Percentiles rank a stretch among this genome's conserved stretches.
These are phyloP conservation scores for Xylaria sp. DNA, from an alignment of 2,329 filamentous ascomycete genomes.

Conservation along the genomic window DNA sequence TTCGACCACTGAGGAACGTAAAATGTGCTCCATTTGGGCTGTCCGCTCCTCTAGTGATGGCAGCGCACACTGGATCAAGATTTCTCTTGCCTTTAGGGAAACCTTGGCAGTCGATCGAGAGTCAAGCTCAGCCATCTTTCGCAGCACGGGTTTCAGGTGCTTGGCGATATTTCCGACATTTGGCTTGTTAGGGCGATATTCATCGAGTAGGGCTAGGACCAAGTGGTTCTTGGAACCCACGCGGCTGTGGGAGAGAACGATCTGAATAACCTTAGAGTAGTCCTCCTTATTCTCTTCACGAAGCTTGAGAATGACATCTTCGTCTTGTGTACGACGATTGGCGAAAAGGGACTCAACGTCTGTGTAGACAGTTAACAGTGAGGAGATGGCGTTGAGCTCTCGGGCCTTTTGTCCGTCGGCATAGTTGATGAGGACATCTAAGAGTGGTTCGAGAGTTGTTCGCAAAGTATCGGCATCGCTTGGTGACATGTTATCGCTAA, in stretches of 20 bases:
- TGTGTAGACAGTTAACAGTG: conserved; percentile 83
- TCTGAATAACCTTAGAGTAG: conserved; percentile 84
- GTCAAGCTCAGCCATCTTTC: conserved; percentile 90
- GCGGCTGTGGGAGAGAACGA: conserved; percentile 91
- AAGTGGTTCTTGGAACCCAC: conserved; percentile 95
- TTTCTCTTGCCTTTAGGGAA: conserved; percentile 94
- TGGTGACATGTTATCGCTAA: conserved; percentile 83
- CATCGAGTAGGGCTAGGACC: conserved; percentile 88
- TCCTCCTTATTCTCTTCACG: conserved; percentile 98
- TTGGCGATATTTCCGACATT: conserved; percentile 89
- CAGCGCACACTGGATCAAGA: conserved; percentile 96
- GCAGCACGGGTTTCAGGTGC: conserved; percentile 83
- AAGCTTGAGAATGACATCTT: conserved; percentile 92
- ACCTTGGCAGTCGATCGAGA: conserved; percentile 90
- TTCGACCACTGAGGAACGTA: conserved; percentile 93
- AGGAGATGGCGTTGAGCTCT: conserved; percentile 84
- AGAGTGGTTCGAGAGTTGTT: conserved; percentile 77
- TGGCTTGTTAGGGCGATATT: conserved; percentile 95
- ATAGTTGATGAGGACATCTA: conserved; percentile 82
- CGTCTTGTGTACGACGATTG: conserved; percentile 84
- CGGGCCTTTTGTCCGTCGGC: conserved; percentile 88
- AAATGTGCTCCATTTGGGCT: conserved; percentile 97
- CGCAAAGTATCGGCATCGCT: conserved; percentile 80
- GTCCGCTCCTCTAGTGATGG: conserved; percentile 96
- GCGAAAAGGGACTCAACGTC: conserved; percentile 89